Percentiles rank a stretch among this genome's conserved stretches.
phyloP scores from a whole-genome alignment of 768 basidiomycete species.

The Rhizopogon vesiculosus region DNA sequence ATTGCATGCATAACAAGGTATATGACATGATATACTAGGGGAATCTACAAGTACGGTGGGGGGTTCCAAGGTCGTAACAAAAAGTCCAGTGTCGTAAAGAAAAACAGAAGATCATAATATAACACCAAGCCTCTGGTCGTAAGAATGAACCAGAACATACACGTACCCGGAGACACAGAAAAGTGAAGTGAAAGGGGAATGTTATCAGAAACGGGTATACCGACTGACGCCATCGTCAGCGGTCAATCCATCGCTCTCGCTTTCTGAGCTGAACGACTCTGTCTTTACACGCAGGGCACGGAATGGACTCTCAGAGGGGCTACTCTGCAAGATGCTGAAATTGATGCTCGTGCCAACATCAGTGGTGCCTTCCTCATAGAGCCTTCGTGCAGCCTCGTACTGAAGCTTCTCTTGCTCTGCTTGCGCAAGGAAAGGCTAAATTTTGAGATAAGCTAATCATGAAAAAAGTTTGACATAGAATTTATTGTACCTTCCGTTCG shows the following conservation, averaged over 20 bases:
- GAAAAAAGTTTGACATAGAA: neutral
- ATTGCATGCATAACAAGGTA: conserved; percentile 14
- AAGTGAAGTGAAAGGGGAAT: conserved; percentile 10
- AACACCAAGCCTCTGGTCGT: conserved; percentile 33
- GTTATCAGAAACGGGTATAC: conserved; percentile 29
- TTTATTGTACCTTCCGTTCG: conserved; percentile 73
- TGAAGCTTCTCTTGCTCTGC: conserved; percentile 95
- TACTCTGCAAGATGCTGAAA: conserved; percentile 74
- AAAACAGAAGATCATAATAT: conserved; percentile 12
- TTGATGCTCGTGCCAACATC: conserved; percentile 72
- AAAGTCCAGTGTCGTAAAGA: conserved; percentile 25
- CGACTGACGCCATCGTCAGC: conserved; percentile 44
- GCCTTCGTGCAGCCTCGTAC: conserved; percentile 78
- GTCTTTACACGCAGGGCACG: conserved; percentile 42
- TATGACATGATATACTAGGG: conserved; percentile 28
- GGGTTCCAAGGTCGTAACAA: conserved; percentile 16
- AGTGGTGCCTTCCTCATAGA: conserved; percentile 82
- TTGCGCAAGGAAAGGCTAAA: conserved; percentile 85
- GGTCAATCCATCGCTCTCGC: conserved; percentile 61
- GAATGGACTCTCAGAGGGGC: conserved; percentile 46
- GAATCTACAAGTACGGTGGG: conserved; percentile 38
- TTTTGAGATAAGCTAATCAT: conserved; percentile 12
- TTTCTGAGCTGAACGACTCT: conserved; percentile 62
- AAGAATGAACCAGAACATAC: conserved; percentile 26
- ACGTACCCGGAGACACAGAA: conserved; percentile 9